Evolutionary conservation across 306 rosid species (phyloP).

Genomic region (Lathyrus tuberosus): DNA sequence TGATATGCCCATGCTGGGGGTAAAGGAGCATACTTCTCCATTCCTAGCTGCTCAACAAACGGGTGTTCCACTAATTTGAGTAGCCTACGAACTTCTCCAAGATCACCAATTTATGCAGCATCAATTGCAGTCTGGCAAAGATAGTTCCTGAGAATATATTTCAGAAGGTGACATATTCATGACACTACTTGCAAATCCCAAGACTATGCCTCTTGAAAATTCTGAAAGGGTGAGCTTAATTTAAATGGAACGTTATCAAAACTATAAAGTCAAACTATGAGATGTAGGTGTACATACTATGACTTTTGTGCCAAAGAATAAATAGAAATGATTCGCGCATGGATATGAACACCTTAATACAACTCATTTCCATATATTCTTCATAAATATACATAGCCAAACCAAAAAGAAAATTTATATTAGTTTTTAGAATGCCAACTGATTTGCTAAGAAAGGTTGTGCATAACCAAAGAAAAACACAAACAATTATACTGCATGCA

Average conservation of each 20-base stretch:
- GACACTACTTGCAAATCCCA: slow-evolving; percentile 23
- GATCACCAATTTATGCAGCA: slow-evolving; percentile 94
- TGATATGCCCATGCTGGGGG: slow-evolving; percentile 99
- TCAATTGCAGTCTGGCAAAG: slow-evolving; percentile 96
- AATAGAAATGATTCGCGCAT: slow-evolving; percentile 7
- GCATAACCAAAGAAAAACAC: slow-evolving; percentile 19
- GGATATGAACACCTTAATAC: slow-evolving; percentile 11
- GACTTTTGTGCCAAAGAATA: slow-evolving; percentile 17
- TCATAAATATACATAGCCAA: slow-evolving; percentile 5
- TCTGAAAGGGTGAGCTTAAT: neutral
- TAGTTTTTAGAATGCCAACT: slow-evolving; percentile 14
- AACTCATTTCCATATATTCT: neutral
- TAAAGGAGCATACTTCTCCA: slow-evolving; percentile 96
- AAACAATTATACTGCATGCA: slow-evolving; percentile 68
- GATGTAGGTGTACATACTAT: slow-evolving; percentile 6
- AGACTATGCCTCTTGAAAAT: slow-evolving; percentile 23
- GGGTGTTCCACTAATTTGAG: slow-evolving; percentile 89
- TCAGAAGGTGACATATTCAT: slow-evolving; percentile 4
- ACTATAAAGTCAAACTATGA: slow-evolving; percentile 4
- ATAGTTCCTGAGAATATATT: slow-evolving; percentile 77
- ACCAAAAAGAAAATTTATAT: slow-evolving; percentile 11
- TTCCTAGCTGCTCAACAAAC: slow-evolving; percentile 92
- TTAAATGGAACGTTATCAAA: neutral
- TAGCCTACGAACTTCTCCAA: slow-evolving; percentile 73
- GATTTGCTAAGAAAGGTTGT: neutral